Evolutionary conservation across 2,329 filamentous ascomycete species (phyloP), one percentile per base, ranked within the genome.

Genomic region (Stylonectria norvegica): DNA sequence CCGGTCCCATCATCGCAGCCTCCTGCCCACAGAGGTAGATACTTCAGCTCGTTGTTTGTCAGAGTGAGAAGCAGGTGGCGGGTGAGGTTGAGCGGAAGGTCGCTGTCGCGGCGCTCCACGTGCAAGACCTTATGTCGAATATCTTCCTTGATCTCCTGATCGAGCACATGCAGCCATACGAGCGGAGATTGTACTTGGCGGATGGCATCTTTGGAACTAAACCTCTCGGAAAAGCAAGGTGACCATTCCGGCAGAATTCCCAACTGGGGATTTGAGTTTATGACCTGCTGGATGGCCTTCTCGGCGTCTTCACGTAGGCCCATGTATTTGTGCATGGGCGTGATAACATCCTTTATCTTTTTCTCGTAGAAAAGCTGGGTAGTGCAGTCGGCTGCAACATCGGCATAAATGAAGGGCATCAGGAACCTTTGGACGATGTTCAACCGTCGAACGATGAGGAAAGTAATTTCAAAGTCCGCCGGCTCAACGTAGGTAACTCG

Each of bases 21-120:
- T 4, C 76, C 81, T 0, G 79, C 81, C 80, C 80, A 86, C 4
- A 85, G 64, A 0, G 83, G 81, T 3, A 86, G 66, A 47, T 73
- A 85, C 41, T 75, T 75, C 48, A 77, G 72, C 61, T 86, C 82
- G 2, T 75, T 64, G 4, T 77, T 69, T 1, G 64, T 62, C 2
- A 86, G 67, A 5, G 67, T 71, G 1, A 81, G 67, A 0, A 83
- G 58, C 17, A 77, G 47, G 48, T 77, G 71, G 3, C 63, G 60
- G 1, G 66, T 70, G 3, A 68, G 47, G 11, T 55, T 56, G 18
- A 67, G 56, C 2, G 58, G 53, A 3, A 66, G 60, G 19, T 67
- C 60, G 10, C 65, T 50, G 4, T 62, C 58, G 7, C 48, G 45
- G 1, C 52, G 53, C 2, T 50, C 8, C 57, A 64, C 63, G 7